phyloP scores from a whole-genome alignment of 345 rosid genomes.

The Crucihimalaya himalaica region DNA sequence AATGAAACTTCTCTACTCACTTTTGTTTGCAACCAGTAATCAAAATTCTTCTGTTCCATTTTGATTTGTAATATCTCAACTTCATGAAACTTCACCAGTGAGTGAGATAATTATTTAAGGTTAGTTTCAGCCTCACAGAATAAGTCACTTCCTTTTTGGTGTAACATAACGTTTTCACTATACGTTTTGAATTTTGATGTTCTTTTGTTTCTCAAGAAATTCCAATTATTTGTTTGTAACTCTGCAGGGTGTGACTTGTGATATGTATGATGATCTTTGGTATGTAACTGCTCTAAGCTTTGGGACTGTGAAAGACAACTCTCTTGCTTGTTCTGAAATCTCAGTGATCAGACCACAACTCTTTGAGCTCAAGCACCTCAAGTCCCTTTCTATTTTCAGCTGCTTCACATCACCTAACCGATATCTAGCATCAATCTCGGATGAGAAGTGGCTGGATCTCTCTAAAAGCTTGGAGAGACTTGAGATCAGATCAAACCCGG shows the following conservation, averaged over 20 bases:
- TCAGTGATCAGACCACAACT: slow-evolving; percentile 64
- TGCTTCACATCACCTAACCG: slow-evolving; percentile 59
- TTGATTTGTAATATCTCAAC: not conserved
- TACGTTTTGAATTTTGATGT: too few species aligned
- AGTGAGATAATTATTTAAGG: too few species aligned
- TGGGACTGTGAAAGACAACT: slow-evolving; percentile 73
- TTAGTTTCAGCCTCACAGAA: too few species aligned
- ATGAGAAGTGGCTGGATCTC: slow-evolving; percentile 58
- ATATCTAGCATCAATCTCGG: slow-evolving; percentile 48
- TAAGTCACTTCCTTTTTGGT: too few species aligned
- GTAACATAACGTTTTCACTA: too few species aligned
- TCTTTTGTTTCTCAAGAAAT: not conserved
- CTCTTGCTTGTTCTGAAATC: slow-evolving; percentile 58
- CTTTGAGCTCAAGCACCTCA: slow-evolving; percentile 76
- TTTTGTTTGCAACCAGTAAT: not conserved
- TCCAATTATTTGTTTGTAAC: not conserved
- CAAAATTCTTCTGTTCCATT: slow-evolving; percentile 9
- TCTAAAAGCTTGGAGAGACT: slow-evolving; percentile 58
- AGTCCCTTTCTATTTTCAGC: slow-evolving; percentile 62
- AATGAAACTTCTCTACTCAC: not conserved
- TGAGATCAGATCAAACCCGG: slow-evolving; percentile 80
- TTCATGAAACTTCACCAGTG: too few species aligned
- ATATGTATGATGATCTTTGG: slow-evolving; percentile 71
- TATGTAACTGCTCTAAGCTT: slow-evolving; percentile 76
- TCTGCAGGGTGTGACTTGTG: slow-evolving; percentile 88